A percentile compares a stretch with the other conserved stretches of the same genome.
Conservation (phyloP, 2,329 filamentous ascomycete genomes). For the Aspergillus neotritici region DNA sequence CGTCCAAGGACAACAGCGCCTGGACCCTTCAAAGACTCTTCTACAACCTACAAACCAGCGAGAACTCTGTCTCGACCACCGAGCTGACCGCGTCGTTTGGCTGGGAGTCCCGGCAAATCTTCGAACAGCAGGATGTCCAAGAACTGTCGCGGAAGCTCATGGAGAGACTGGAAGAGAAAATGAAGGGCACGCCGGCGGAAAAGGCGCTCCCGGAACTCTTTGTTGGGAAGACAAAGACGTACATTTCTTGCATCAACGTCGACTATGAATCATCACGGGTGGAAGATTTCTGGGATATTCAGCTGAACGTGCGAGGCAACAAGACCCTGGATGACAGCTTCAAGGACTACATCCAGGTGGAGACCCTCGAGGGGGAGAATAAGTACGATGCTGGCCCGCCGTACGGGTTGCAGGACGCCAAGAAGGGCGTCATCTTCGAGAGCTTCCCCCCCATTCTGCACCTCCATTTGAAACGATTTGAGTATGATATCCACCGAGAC, state of each 20-base stretch:
- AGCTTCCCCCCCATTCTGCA: conserved; percentile 92
- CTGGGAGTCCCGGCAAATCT: conserved; percentile 96
- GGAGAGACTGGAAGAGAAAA: conserved; percentile 93
- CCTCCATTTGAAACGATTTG: conserved; percentile 92
- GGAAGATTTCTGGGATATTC: conserved; percentile 98
- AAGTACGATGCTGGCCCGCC: conserved; percentile 92
- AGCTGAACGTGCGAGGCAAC: conserved; percentile 93
- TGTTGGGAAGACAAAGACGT: conserved; percentile 96
- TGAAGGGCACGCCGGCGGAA: conserved; percentile 93
- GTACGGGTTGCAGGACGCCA: conserved; percentile 88
- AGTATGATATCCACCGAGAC: conserved; percentile 93
- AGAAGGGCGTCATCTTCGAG: conserved; percentile 96
- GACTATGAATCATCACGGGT: conserved; percentile 92
- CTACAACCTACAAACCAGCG: conserved; percentile 86
- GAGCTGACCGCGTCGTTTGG: conserved; percentile 96
- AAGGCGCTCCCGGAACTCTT: conserved; percentile 87
- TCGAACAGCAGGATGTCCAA: conserved; percentile 98
- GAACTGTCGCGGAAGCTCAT: conserved; percentile 94
- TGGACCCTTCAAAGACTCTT: conserved; percentile 92
- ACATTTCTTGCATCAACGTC: conserved; percentile 97
- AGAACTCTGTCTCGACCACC: conserved; percentile 76
- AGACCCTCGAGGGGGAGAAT: conserved; percentile 96
- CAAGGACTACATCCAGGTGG: conserved; percentile 90
- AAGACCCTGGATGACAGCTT: conserved; percentile 91
- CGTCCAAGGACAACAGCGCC: conserved; percentile 77